Base-by-base conservation (phyloP, 164 flowering plant genomes). In the Chimonanthus praecox region DNA sequence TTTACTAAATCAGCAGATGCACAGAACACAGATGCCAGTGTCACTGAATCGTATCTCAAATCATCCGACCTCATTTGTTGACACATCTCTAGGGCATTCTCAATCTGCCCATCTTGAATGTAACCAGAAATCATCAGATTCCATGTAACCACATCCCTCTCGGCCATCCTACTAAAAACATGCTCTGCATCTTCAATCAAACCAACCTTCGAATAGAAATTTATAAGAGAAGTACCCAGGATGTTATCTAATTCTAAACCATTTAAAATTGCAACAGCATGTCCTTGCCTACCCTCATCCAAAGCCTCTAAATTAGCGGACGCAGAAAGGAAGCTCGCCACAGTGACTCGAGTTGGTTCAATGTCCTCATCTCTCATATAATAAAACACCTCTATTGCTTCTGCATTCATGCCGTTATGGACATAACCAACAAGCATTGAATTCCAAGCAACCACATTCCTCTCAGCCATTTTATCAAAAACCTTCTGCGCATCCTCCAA, bases 121-220 rank as follows among this genome's bases (percentile, higher is more conserved):
- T 89, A 87, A 71, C 88, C 79, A 64, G 92, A 89, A 75, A 90
- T 79, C 15, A 90, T 77, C 85, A 89, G 82, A 78, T 90, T 92
- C 94, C 94, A 90, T 4, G 92, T 84, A 20, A 89, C 96, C 43
- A 77, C 82, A 81, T 89, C 96, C 80, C 82, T 90, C 69, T 85
- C 86, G 61, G 70, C 21, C 84, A 87, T 85, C 74, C 70, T 80
- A 49, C 67, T 58, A 69, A 91, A 89, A 18, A 84, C 83, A 62
- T 76, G 20, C 78, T 92, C 89, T 16, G 89, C 89, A 73, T 88
- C 89, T 66, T 81, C 85, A 58, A 87, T 63, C 74, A 74, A 74
- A 60, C 86, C 89, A 74, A 81, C 80, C 77, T 91, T 88, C 6
- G 86, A 81, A 74, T 92, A 91, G 71, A 92, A 89, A 49, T 88